phyloP scores from a whole-genome alignment of 345 rosid genomes.

The Murraya koenigii region DNA sequence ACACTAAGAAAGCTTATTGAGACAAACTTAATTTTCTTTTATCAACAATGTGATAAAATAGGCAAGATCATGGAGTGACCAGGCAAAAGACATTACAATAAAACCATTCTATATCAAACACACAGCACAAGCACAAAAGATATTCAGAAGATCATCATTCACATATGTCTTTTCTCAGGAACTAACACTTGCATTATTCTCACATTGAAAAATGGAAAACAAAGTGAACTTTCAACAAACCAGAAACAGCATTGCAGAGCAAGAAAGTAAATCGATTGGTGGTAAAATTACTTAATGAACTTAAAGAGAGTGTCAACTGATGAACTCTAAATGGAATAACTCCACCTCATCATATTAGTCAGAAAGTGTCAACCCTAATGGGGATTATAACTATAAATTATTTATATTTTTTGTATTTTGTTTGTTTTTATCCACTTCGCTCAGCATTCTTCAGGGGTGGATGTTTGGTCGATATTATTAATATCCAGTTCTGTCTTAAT shows the following conservation, averaged over 20 bases:
- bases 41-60: background rate
- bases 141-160: background rate
- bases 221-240: background rate
- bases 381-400: background rate
- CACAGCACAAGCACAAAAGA: background rate
- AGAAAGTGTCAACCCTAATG: background rate
- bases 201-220: background rate
- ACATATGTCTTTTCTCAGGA: background rate
- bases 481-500: conserved; percentile 6
- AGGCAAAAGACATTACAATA: background rate
- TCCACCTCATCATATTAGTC: background rate
- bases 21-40: background rate
- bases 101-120: background rate
- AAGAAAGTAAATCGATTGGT: background rate
- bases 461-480: conserved; percentile 12
- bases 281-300: background rate
- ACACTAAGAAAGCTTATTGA: background rate
- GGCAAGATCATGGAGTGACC: background rate
- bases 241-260: background rate
- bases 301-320: background rate
- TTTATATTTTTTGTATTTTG: background rate
- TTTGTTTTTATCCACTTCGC: background rate
- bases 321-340: background rate
- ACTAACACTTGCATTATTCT: background rate
- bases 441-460: conserved; percentile 1